Conservation (phyloP, 192 early-diverging fungal species). For the Bifiguratus adelaidae region DNA sequence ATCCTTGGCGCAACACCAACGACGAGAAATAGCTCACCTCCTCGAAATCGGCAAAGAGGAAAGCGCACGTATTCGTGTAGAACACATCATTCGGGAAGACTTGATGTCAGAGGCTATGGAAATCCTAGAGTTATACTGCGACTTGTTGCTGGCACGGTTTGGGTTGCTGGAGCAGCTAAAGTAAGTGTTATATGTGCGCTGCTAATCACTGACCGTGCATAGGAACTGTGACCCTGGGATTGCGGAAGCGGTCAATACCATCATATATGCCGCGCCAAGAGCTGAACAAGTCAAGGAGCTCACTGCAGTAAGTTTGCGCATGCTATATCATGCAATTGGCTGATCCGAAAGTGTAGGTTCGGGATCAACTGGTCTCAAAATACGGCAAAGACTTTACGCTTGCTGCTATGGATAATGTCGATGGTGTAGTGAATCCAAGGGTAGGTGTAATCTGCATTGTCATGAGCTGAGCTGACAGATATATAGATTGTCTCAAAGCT, state of each 20-base stretch:
- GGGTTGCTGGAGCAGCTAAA: conserved; percentile 77
- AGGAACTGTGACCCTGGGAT: conserved; percentile 74
- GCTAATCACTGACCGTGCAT: background rate
- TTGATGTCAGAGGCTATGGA: conserved; percentile 88
- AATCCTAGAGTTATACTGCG: conserved; percentile 86
- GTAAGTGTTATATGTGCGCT: conserved; percentile 18
- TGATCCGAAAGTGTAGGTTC: conserved; percentile 23
- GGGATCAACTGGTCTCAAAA: conserved; percentile 73
- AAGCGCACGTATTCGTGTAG: conserved; percentile 79
- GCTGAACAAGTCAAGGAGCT: conserved; percentile 78
- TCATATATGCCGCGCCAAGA: conserved; percentile 87
- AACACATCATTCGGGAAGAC: conserved; percentile 94
- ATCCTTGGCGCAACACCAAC: conserved; percentile 56
- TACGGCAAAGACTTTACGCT: conserved; percentile 76
- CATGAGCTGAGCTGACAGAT: too few species aligned
- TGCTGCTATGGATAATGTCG: conserved; percentile 62
- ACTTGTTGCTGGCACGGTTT: conserved; percentile 77
- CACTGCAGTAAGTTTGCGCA: conserved; percentile 19
- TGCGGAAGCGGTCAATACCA: conserved; percentile 74
- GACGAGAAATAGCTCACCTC: conserved; percentile 73
- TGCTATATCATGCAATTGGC: background rate
- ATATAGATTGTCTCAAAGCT: conserved; percentile 79
- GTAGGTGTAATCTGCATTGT: conserved; percentile 26
- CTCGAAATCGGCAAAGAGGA: conserved; percentile 77
- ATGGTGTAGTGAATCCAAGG: conserved; percentile 63